Evolutionary conservation across 2,329 filamentous ascomycete species (phyloP), one percentile per base, ranked within the genome.

Genomic region (Amphichorda felina): DNA sequence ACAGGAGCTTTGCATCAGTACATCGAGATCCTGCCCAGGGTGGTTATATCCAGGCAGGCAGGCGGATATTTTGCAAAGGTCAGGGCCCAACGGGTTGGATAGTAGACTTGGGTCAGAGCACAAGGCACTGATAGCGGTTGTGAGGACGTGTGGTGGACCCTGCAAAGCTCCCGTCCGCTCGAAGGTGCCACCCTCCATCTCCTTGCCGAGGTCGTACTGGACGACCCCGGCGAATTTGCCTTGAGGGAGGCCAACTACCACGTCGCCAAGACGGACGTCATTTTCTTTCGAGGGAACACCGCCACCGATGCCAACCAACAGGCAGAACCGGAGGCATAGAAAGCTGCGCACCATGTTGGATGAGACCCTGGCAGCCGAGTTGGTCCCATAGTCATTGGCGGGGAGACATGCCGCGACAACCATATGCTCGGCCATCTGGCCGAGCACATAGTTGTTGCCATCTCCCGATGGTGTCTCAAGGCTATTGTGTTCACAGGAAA

Each of bases 311-410:
- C 46, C 44, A 11, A 48, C 45, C 40, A 48, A 43, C 3, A 49
- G 18, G 3, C 38, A 30, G 7, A 44, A 24, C 2, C 37, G 25
- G 5, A 47, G 40, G 10, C 51, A 50, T 0, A 49, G 44, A 36
- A 62, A 61, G n/a, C 37, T 50, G 15, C 38, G 36, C 11, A 48
- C 24, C 48, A 61, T 54, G 25, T 53, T 42, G 30, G 37, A 40
- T 8, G 50, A 53, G 2, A 60, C 50, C 0, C 30, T 37, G 11
- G 53, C 43, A 9, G 57, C 55, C 7, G 51, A 49, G 10, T 32
- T 41, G 17, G 34, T 51, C 3, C 56, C 56, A 22, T 48, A 48
- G 22, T 46, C 42, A 1, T 55, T 52, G n/a, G 46, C 40, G 4
- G 56, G 56, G 2, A 59, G 35, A 32, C 42, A 41, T 1, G 47